Percentiles rank a stretch among this genome's conserved stretches.
phyloP scores from a whole-genome alignment of 352 stramenopile genomes.

The Globisporangium mamillatum region DNA sequence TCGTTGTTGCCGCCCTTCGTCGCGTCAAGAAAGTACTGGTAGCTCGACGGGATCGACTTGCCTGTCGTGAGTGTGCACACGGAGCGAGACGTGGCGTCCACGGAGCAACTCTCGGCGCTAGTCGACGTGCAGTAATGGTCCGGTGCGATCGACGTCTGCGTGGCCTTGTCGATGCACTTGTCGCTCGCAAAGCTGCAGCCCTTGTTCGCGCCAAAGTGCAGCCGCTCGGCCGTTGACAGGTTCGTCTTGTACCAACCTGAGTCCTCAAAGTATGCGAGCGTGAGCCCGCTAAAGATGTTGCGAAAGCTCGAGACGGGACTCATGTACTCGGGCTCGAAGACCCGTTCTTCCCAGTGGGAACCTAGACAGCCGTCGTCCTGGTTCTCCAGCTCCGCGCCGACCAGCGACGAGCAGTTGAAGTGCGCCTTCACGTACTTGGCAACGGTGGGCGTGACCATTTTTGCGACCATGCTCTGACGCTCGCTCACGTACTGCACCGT shows the following conservation, averaged over 20 bases:
- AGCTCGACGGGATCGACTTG: constrained; percentile 38
- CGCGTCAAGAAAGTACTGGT: constrained; percentile 61
- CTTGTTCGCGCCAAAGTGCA: constrained; percentile 65
- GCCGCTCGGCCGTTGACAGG: constrained; percentile 35
- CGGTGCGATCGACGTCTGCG: constrained; percentile 31
- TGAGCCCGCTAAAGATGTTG: constrained; percentile 69
- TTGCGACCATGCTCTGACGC: constrained; percentile 50
- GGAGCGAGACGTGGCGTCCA: constrained; percentile 66
- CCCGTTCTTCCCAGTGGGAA: constrained; percentile 81
- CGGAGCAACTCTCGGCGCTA: constrained; percentile 61
- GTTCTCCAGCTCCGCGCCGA: constrained; percentile 74
- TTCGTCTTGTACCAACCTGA: constrained; percentile 82
- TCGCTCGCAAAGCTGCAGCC: constrained; percentile 65
- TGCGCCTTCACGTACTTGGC: constrained; percentile 55
- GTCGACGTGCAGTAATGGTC: constrained; percentile 73
- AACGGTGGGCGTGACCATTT: constrained; percentile 69
- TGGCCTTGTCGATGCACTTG: constrained; percentile 63
- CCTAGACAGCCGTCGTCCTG: constrained; percentile 71
- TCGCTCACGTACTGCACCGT: constrained; percentile 62
- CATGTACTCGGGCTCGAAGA: constrained; percentile 86
- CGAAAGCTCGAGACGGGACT: constrained; percentile 69
- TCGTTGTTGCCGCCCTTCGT: constrained; percentile 56
- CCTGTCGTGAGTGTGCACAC: constrained; percentile 55
- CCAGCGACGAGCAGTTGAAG: constrained; percentile 59
- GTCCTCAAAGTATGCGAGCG: constrained; percentile 80